These are phyloP conservation scores for Colletotrichum abscissum DNA, from an alignment of 2,329 filamentous ascomycete species.

Conservation along the genomic window DNA sequence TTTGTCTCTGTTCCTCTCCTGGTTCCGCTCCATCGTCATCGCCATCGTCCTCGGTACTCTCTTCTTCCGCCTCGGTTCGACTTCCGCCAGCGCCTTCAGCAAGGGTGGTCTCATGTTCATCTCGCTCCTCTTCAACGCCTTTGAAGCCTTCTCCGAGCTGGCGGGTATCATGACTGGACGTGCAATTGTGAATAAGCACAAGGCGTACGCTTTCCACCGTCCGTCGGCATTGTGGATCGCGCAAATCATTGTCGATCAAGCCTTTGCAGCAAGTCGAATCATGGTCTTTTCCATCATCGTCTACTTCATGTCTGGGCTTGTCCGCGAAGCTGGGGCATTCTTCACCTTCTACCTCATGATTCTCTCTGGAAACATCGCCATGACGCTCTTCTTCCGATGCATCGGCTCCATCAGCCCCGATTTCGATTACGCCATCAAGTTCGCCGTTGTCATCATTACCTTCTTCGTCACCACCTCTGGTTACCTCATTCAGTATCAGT, in stretches of 20 bases:
- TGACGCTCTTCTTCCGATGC: conserved; percentile 83
- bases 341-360: conserved; percentile 82
- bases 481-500: conserved; percentile 84
- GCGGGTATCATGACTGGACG: conserved; percentile 80
- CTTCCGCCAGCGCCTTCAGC: conserved; percentile 79
- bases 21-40: conserved; percentile 75
- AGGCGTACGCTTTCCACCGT: conserved; percentile 84
- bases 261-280: conserved; percentile 78
- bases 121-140: conserved; percentile 85
- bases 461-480: conserved; percentile 85
- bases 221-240: conserved; percentile 87
- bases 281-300: conserved; percentile 79
- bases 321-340: conserved; percentile 78
- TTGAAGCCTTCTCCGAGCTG: conserved; percentile 85
- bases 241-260: conserved; percentile 82
- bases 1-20: conserved; percentile 79
- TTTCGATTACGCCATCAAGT: conserved; percentile 88
- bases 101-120: conserved; percentile 86
- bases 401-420: conserved; percentile 81
- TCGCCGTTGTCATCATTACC: conserved; percentile 82
- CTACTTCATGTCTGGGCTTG: conserved; percentile 81
- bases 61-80: conserved; percentile 76
- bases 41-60: conserved; percentile 84
- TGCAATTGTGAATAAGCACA: conserved; percentile 85
- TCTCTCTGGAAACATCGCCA: conserved; percentile 74